A percentile compares a stretch with the other conserved stretches of the same genome.
These are phyloP conservation scores for Trichoderma brevicompactum DNA, from an alignment of 2,329 filamentous ascomycete species.

Conservation along the genomic window DNA sequence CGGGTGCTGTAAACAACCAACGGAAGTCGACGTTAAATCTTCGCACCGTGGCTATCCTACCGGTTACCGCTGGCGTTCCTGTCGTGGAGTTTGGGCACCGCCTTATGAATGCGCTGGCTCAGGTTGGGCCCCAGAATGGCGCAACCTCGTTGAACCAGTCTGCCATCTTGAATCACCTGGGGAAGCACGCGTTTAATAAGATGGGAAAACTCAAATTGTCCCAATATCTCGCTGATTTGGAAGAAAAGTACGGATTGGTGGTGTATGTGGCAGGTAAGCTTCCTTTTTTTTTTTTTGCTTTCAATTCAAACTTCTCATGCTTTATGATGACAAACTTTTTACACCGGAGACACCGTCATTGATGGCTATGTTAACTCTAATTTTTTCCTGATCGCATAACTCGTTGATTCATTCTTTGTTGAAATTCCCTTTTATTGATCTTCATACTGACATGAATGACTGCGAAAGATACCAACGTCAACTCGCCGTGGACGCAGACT, in stretches of 20 bases:
- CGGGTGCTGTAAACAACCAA: slow-evolving; percentile 56
- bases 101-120: slow-evolving; percentile 82
- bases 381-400: slow-evolving; percentile 65
- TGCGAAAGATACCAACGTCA: slow-evolving; percentile 82
- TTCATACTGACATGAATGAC: slow-evolving; percentile 39
- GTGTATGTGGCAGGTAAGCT: slow-evolving; percentile 82
- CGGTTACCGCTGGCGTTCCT: slow-evolving; percentile 87
- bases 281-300: background rate
- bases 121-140: slow-evolving; percentile 87
- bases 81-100: slow-evolving; percentile 94
- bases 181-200: slow-evolving; percentile 92
- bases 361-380: slow-evolving; percentile 66
- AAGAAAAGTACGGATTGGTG: slow-evolving; percentile 95
- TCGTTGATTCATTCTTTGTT: slow-evolving; percentile 4
- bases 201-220: slow-evolving; percentile 97
- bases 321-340: slow-evolving; percentile 57
- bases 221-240: slow-evolving; percentile 93
- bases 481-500: slow-evolving; percentile 96
- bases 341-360: slow-evolving; percentile 55
- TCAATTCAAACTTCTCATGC: background rate
- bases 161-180: slow-evolving; percentile 90
- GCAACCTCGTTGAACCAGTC: slow-evolving; percentile 92
- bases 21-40: slow-evolving; percentile 89
- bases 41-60: slow-evolving; percentile 88
- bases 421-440: slow-evolving; percentile 8